phyloP scores from a whole-genome alignment of 2,329 filamentous ascomycete genomes.

The Aspergillus amoenus region DNA sequence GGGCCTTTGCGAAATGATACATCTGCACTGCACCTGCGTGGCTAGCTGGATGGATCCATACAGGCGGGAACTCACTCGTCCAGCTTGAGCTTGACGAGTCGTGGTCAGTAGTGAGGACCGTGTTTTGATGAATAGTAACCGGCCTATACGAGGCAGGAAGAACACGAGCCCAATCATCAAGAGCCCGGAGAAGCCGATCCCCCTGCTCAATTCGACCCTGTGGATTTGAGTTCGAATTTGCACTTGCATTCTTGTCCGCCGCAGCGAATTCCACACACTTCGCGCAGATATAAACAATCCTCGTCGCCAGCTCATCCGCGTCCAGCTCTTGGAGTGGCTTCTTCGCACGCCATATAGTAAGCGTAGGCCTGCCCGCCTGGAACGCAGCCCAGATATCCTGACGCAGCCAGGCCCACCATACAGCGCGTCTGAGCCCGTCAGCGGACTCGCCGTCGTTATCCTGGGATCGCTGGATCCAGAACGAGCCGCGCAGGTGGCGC shows the following conservation, averaged over 20 bases:
- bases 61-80: conserved; percentile 39
- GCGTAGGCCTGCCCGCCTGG: conserved; percentile 53
- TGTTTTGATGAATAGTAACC: conserved; percentile 30
- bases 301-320: conserved; percentile 54
- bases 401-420: conserved; percentile 65
- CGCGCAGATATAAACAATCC: conserved; percentile 51
- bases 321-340: conserved; percentile 49
- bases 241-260: conserved; percentile 28
- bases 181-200: conserved; percentile 45
- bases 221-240: conserved; percentile 43
- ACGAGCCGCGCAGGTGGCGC: conserved; percentile 61
- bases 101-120: background rate
- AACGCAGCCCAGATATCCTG: conserved; percentile 66
- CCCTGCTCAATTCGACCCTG: conserved; percentile 45
- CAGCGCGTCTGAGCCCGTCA: conserved; percentile 53
- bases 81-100: too few relatives aligned
- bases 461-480: conserved; percentile 63
- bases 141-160: conserved; percentile 42
- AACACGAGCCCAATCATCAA: conserved; percentile 50
- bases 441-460: conserved; percentile 59
- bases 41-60: conserved; percentile 52
- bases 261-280: conserved; percentile 55
- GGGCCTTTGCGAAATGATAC: conserved; percentile 52
- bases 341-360: conserved; percentile 58
- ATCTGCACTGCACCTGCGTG: conserved; percentile 52